Evolutionary conservation across 2,329 filamentous ascomycete species (phyloP).

Genomic region (Neofusicoccum ribis): DNA sequence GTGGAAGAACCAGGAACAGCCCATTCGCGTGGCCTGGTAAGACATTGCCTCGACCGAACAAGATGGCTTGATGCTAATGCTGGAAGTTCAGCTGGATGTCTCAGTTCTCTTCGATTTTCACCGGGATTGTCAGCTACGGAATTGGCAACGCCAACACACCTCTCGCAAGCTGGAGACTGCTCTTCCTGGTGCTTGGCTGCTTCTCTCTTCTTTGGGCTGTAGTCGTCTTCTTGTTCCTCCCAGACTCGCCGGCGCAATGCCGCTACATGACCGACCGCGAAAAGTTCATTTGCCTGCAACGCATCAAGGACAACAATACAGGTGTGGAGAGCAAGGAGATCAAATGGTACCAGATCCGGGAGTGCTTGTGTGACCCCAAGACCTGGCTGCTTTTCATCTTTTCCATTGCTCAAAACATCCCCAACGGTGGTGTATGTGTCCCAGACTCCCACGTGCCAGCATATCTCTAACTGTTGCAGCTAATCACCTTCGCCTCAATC

Average conservation of each 20-base stretch:
- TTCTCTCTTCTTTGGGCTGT: constrained; percentile 23
- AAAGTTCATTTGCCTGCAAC: constrained; percentile 9
- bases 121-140: constrained; percentile 6
- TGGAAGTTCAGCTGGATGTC: not conserved
- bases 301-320: constrained; percentile 15
- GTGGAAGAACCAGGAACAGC: constrained; percentile 12
- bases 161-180: constrained; percentile 20
- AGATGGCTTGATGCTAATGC: not conserved
- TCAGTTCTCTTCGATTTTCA: constrained; percentile 10
- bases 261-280: constrained; percentile 21
- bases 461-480: not conserved
- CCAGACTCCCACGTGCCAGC: not conserved
- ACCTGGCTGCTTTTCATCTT: constrained; percentile 36
- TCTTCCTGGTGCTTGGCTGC: constrained; percentile 20
- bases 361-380: constrained; percentile 38
- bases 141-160: not conserved
- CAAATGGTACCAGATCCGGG: constrained; percentile 32
- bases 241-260: constrained; percentile 27
- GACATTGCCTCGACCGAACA: not conserved
- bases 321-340: constrained; percentile 25
- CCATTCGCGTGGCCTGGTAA: not conserved
- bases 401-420: constrained; percentile 37
- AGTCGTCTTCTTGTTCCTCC: constrained; percentile 22
- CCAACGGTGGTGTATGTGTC: constrained; percentile 38
- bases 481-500: constrained; percentile 41